These are phyloP conservation scores for Populus trichocarpa DNA, from an alignment of 441 rosid species.

Conservation along the genomic window DNA sequence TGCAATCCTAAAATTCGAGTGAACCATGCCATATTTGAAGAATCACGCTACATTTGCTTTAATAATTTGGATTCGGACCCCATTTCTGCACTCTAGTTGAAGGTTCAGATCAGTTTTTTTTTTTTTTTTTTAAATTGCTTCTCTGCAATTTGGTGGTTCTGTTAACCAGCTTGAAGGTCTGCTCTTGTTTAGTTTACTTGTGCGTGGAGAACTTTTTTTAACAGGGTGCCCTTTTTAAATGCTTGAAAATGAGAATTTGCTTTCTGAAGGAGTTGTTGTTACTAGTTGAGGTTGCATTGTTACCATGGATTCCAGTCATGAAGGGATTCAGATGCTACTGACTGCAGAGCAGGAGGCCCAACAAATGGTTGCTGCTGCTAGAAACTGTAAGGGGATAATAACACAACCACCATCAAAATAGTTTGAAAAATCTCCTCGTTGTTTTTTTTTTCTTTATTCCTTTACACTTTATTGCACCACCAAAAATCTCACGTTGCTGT, in stretches of 20 bases:
- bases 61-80: neutral
- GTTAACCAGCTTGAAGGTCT: neutral
- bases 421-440: neutral
- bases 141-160: neutral
- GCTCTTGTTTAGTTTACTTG: neutral
- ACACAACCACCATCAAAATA: neutral
- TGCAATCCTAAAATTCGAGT: too few species aligned
- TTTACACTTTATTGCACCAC: neutral
- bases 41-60: too few species aligned
- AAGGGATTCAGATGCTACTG: constrained; percentile 69
- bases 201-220: too few species aligned
- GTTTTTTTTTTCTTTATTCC: neutral
- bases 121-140: neutral
- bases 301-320: constrained; percentile 60
- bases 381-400: constrained; percentile 37
- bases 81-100: neutral
- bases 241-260: neutral
- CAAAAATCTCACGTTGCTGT: neutral
- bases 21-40: too few species aligned
- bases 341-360: constrained; percentile 72
- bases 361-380: constrained; percentile 50
- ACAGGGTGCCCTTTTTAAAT: neutral
- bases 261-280: neutral
- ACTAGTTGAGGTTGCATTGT: neutral
- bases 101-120: neutral